A percentile compares a stretch with the other conserved stretches of the same genome.
Evolutionary conservation across 73 alveolate species (phyloP).

Genomic region (Effrenium voratum): DNA sequence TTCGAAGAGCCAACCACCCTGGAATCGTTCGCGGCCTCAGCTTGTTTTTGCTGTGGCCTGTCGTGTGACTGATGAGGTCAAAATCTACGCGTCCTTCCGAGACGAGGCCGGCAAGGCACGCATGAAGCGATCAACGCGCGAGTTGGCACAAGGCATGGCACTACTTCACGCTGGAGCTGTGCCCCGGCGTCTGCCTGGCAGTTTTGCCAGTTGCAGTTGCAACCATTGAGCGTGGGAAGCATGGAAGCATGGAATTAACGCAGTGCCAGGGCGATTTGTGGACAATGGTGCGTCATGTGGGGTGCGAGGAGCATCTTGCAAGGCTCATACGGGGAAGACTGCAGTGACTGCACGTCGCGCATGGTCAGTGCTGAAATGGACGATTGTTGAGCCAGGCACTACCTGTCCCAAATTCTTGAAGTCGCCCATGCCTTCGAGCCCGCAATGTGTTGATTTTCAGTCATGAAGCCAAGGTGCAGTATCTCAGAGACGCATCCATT

Average conservation of each 20-base stretch:
- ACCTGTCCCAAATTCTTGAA: not conserved
- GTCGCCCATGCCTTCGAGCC: not conserved
- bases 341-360: not conserved
- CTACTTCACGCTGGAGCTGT: slow-evolving; percentile 71
- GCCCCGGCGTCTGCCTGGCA: slow-evolving; percentile 68
- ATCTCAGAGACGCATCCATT: slow-evolving; percentile 69
- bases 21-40: slow-evolving; percentile 18
- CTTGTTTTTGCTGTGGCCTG: not conserved
- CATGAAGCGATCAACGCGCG: not conserved
- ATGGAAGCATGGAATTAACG: not conserved
- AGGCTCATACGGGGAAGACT: not conserved
- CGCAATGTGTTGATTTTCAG: not conserved
- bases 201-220: not conserved
- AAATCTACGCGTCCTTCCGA: slow-evolving; percentile 65
- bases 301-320: slow-evolving; percentile 63
- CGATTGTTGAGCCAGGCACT: not conserved
- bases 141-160: slow-evolving; percentile 1
- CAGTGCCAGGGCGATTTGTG: slow-evolving; percentile 70
- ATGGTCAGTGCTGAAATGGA: not conserved
- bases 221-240: not conserved
- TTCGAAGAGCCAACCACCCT: slow-evolving; percentile 86
- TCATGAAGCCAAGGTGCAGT: slow-evolving; percentile 30
- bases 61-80: not conserved
- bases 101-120: slow-evolving; percentile 49
- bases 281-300: slow-evolving; percentile 30